Evolutionary conservation across 768 basidiomycete species (phyloP), one percentile per base, ranked within the genome.

Genomic region (Phaffia tasmanica): DNA sequence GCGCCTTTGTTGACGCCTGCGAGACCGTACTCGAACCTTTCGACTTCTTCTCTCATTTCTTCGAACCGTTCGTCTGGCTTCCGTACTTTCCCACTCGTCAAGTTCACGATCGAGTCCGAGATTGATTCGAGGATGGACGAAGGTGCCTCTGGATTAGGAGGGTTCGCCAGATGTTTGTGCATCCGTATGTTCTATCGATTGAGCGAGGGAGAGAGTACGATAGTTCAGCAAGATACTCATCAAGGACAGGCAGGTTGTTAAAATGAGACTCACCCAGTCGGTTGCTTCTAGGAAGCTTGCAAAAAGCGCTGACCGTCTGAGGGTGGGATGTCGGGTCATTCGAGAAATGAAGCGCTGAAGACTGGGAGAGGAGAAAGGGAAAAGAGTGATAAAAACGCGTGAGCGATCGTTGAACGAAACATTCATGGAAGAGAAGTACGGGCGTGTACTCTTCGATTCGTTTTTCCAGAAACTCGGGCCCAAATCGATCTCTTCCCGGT

Each of bases 51-150:
- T 35, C 89, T 83, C 87, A 99, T 94, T 55, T 84, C 79, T 27
- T 97, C 79, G 76, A 99, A 99, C 46, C 95, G 84, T 71, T 93
- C 91, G 73, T 99, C 95, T 0, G 95, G 94, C 76, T 99, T 99
- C 69, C 91, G 86, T 23, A 98, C 89, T 56, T 87, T 86, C 29
- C 91, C 67, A n/a, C 42, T 49, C 16, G 67, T 69, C 48, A 69
- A 50, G 74, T 98, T 98, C 62, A 99, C 80, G 54, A 98, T 84
- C 9, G 90, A 92, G 77, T 99, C 95, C 46, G 92, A 94, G 65
- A 99, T 81, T 70, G 89, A 92, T 79, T 99, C 95, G 64, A 99
- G 85, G 51, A 99, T 80, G 47, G 89, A 86, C 1, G 72, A 59
- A 59, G 74, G 72, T 0, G 83, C 80, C 25, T 90, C 89, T n/a